Evolutionary conservation across 2,329 filamentous ascomycete genomes (phyloP).

Genomic region (Fusarium sp.): DNA sequence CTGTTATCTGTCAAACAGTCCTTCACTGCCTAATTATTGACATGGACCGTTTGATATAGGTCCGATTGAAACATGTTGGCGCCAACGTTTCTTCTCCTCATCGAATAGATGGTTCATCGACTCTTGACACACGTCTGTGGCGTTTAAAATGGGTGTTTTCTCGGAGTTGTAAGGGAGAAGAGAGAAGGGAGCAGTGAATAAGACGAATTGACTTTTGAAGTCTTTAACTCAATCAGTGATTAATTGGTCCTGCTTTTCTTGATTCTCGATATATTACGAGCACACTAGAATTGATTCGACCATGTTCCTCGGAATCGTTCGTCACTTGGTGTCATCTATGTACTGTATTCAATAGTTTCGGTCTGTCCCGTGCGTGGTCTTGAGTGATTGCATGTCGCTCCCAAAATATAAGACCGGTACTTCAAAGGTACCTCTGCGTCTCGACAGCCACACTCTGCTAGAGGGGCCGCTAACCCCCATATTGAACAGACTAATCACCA

Average conservation of each 20-base stretch:
- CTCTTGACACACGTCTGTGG: conserved; percentile 36
- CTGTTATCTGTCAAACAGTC: neutral
- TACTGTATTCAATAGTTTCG: conserved; percentile 7
- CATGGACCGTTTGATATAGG: conserved; percentile 22
- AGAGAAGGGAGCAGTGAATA: conserved; percentile 10
- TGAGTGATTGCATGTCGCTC: conserved; percentile 20
- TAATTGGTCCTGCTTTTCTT: neutral
- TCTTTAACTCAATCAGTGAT: neutral
- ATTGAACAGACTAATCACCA: neutral
- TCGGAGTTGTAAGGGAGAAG: conserved; percentile 19
- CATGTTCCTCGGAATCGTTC: neutral
- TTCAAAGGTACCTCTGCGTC: conserved; percentile 10
- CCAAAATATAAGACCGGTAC: conserved; percentile 6
- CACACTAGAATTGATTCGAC: neutral
- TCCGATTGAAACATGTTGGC: conserved; percentile 11
- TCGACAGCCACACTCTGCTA: conserved; percentile 25
- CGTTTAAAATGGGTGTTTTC: conserved; percentile 23
- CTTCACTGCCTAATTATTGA: neutral
- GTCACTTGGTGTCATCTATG: neutral
- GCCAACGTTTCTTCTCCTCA: conserved; percentile 16
- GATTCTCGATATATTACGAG: neutral
- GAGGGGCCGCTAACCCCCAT: conserved; percentile 24
- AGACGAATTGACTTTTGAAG: conserved; percentile 1
- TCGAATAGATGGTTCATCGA: neutral
- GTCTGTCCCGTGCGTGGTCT: conserved; percentile 29